Conservation (phyloP, 345 rosid genomes). For the Corchorus capsularis region DNA sequence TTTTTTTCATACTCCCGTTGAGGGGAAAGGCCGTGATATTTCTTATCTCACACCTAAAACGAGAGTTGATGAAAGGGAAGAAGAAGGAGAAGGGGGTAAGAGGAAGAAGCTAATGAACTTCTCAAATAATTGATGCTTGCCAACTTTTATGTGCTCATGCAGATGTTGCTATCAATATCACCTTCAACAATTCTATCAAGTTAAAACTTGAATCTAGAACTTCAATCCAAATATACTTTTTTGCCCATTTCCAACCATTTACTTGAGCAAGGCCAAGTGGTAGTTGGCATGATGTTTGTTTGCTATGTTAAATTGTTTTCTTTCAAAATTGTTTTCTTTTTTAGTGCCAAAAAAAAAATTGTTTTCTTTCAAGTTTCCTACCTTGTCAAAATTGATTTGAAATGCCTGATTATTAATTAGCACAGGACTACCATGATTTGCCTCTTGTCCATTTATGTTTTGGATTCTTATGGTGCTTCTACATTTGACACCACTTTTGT, state of each 20-base stretch:
- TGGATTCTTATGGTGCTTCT: conserved; percentile 7
- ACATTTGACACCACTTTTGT: conserved; percentile 3
- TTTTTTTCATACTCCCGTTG: too few species aligned
- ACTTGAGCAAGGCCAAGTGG: neutral
- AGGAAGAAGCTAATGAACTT: too few species aligned
- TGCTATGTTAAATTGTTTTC: neutral
- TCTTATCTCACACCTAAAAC: too few species aligned
- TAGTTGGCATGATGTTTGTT: neutral
- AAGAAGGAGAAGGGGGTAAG: too few species aligned
- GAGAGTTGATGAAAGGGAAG: too few species aligned
- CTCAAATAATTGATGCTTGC: too few species aligned
- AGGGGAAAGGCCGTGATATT: too few species aligned
- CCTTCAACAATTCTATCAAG: too few species aligned
- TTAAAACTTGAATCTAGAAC: neutral
- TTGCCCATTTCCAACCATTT: neutral
- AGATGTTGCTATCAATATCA: too few species aligned
- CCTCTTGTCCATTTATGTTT: neutral
- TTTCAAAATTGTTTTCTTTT: too few species aligned
- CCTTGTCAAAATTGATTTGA: neutral
- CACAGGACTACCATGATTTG: neutral
- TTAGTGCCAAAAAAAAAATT: too few species aligned
- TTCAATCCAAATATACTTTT: neutral
- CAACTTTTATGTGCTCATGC: too few species aligned
- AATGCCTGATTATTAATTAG: neutral
- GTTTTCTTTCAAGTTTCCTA: neutral